Conservation (phyloP, 805 yeast genomes). For the Candida wancherniae region DNA sequence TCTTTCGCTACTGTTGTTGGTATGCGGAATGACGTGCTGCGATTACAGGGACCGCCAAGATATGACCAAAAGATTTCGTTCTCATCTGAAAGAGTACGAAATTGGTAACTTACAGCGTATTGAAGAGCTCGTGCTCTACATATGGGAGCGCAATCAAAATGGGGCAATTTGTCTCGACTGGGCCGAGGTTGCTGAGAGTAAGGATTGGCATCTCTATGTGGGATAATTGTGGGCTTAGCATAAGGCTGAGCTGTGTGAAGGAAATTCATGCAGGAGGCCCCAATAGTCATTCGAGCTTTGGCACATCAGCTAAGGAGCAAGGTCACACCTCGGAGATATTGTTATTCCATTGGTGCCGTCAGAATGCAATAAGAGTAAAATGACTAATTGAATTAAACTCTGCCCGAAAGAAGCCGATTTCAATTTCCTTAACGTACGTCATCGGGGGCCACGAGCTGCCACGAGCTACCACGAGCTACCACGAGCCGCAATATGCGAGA, state of each 20-base stretch:
- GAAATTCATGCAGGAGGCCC: no score
- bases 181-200: slow-evolving; percentile 14
- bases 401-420: no score
- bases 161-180: slow-evolving; percentile 16
- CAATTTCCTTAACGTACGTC: no score
- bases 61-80: slow-evolving; percentile 21
- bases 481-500: no score
- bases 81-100: slow-evolving; percentile 17
- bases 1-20: slow-evolving; percentile 18
- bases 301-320: no score
- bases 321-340: no score
- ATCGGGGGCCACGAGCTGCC: no score
- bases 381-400: no score
- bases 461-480: no score
- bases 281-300: no score
- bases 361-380: no score
- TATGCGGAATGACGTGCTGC: slow-evolving; percentile 30
- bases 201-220: slow-evolving; percentile 17
- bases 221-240: slow-evolving; percentile 4
- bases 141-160: slow-evolving; percentile 14
- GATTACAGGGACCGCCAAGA: slow-evolving; percentile 19
- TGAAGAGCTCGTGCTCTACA: slow-evolving; percentile 15
- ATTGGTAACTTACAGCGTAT: slow-evolving; percentile 17
- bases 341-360: no score
- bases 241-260: not conserved